Conservation (phyloP, 2,329 filamentous ascomycete species). For the Colletotrichum chlorophyti region DNA sequence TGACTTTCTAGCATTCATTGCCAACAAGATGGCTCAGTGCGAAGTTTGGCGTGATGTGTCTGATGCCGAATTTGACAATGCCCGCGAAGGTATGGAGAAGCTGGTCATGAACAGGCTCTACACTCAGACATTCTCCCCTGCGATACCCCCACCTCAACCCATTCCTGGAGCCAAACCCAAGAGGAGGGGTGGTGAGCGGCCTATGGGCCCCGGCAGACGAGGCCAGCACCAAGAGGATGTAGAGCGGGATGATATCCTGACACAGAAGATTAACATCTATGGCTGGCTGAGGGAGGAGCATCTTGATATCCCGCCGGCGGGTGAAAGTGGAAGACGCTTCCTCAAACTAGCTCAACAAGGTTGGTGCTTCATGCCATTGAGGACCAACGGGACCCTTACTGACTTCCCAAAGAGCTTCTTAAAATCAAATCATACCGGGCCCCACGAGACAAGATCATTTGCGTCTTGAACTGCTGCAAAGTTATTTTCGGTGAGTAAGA, state of each 20-base stretch:
- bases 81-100: constrained; percentile 98
- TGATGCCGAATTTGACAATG: constrained; percentile 97
- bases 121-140: constrained; percentile 93
- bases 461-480: constrained; percentile 97
- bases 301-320: constrained; percentile 86
- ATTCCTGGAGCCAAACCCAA: constrained; percentile 73
- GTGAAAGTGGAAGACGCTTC: constrained; percentile 87
- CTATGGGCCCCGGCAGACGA: constrained; percentile 80
- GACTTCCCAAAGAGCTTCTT: constrained; percentile 72
- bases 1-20: constrained; percentile 95
- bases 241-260: constrained; percentile 92
- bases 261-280: constrained; percentile 97
- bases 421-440: constrained; percentile 98
- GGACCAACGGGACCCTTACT: constrained; percentile 29
- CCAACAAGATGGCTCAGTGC: constrained; percentile 97
- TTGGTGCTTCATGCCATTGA: constrained; percentile 39
- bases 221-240: constrained; percentile 99
- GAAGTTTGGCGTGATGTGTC: constrained; percentile 97
- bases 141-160: constrained; percentile 82
- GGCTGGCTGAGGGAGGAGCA: constrained; percentile 94
- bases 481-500: constrained; percentile 84
- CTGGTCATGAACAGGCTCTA: constrained; percentile 98
- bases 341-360: constrained; percentile 88
- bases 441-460: constrained; percentile 98
- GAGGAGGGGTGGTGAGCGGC: constrained; percentile 71